phyloP scores from a whole-genome alignment of 768 basidiomycete species.

The Psilocybe subaeruginosa region DNA sequence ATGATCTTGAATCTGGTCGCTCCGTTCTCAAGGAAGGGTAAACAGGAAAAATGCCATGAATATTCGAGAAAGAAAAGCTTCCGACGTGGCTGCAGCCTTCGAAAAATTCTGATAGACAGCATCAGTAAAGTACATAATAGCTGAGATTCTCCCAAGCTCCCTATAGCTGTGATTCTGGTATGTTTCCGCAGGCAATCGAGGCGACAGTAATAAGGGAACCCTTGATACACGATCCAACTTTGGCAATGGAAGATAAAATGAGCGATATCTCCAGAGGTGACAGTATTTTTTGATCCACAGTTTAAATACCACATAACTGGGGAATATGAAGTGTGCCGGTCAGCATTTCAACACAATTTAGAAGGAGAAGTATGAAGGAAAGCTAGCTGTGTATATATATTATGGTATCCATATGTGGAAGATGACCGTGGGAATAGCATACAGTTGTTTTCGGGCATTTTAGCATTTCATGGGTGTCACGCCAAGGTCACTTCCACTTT shows the following conservation, averaged over 20 bases:
- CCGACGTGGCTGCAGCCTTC: neutral
- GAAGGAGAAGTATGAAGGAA: conserved; percentile 10
- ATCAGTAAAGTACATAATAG: neutral
- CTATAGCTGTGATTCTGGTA: too few relatives aligned
- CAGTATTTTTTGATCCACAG: neutral
- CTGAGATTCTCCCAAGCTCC: too few relatives aligned
- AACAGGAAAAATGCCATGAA: neutral
- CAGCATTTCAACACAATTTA: conserved; percentile 8
- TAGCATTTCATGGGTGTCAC: conserved; percentile 5
- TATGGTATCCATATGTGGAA: neutral
- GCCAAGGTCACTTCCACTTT: conserved; percentile 10
- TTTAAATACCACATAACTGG: neutral
- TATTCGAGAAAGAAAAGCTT: conserved; percentile 4
- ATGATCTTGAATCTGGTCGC: neutral
- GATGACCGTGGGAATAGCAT: conserved; percentile 23
- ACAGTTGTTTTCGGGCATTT: neutral
- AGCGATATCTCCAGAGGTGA: neutral
- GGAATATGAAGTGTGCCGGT: neutral
- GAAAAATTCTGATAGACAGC: conserved; percentile 4
- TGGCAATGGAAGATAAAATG: neutral
- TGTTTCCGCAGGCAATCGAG: too few relatives aligned
- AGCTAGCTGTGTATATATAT: conserved; percentile 6
- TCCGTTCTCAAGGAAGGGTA: neutral
- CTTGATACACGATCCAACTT: too few relatives aligned
- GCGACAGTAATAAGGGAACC: too few relatives aligned